Evolutionary conservation across 805 yeast genomes (phyloP), one percentile per base, ranked within the genome.

Genomic region (Ogataea henricii): DNA sequence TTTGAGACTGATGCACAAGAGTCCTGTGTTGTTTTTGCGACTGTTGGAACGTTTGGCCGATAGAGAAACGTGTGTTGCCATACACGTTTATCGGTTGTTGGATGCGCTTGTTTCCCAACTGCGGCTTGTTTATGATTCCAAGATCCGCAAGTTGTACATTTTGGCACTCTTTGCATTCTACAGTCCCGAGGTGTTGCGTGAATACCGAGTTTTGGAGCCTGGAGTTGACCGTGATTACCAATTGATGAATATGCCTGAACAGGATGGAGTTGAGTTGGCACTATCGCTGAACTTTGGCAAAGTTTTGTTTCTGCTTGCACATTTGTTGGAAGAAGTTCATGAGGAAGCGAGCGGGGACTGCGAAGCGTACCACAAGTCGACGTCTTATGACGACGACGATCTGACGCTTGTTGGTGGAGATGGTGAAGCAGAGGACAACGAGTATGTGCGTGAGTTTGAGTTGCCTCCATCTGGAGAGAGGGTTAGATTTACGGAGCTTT

Each of bases 261-360:
- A 35, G 3, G 54, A 48, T 10, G 67, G 63, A 0, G 43, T 65
- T 6, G 43, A 58, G 2, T 42, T 60, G 18, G 61, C 64, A 3
- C 49, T 67, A 20, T 45, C 54, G 3, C 22, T 38, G 9, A 47
- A 55, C 8, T 57, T 71, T 32, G 66, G 70, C 42, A 61, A 47
- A 4, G 38, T 64, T 20, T 36, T 69, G 33, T 55, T 56, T 14
- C 34, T 59, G 26, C 30, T 55, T 10, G 54, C 67, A 2, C 64
- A 76, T 43, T 73, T 85, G 49, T 62, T 88, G 41, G 97, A 91
- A 57, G 96, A 89, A 60, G 74, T 86, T 12, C 78, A 82, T 47
- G 97, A 91, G 60, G 52, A 64, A 9, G 62, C 58, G 3, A 61
- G 64, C 26, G 89, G 89, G 3, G 87, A 83, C 55, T 76, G 82